Evolutionary conservation across 1,139 yeast species (phyloP), one percentile per base, ranked within the genome.

Genomic region (Hemisphaericaspora subhashii): DNA sequence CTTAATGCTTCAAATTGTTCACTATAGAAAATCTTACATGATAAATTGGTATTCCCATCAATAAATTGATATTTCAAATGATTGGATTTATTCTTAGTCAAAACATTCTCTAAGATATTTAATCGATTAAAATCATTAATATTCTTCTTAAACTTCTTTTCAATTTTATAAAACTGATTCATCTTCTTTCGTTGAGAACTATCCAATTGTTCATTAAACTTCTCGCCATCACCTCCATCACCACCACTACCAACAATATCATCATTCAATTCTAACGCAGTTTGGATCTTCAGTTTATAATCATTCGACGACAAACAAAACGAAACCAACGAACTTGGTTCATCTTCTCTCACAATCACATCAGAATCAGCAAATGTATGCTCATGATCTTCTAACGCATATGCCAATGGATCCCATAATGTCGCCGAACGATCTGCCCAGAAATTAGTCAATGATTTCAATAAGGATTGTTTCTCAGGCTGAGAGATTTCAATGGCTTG

Each of bases 361-460:
- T 88, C 90, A 5, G 95, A 86, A 56, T 94, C 98, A 8, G 89
- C 89, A 68, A 92, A 92, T 5, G 94, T 80, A 58, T 94, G 98
- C 54, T 94, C 98, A 1, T 84, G 77, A 0, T 86, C 72, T 16
- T 76, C 74, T 29, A 90, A 68, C 0, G 98, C 97, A 59, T 89
- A 90, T 15, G 79, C 84, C 29, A 94, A 66, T 0, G 97, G 95
- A 48, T 86, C 89, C 98, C 98, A 94, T 16, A 94, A 75, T 2
- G 96, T 86, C 0, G 98, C 92, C 1, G 98, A 86, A 51, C 98
- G 67, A 62, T 94, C 98, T 1, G 97, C 98, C 98, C 98, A 92
- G 62, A 92, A 90, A 53, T 83, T 88, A 0, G 96, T 80, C 42
- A 94, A 67, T 0, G 96, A 82, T 52, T 87, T 88, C 64, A 94